Base-by-base conservation (phyloP, 805 yeast species). In the Lipomyces sp. region DNA sequence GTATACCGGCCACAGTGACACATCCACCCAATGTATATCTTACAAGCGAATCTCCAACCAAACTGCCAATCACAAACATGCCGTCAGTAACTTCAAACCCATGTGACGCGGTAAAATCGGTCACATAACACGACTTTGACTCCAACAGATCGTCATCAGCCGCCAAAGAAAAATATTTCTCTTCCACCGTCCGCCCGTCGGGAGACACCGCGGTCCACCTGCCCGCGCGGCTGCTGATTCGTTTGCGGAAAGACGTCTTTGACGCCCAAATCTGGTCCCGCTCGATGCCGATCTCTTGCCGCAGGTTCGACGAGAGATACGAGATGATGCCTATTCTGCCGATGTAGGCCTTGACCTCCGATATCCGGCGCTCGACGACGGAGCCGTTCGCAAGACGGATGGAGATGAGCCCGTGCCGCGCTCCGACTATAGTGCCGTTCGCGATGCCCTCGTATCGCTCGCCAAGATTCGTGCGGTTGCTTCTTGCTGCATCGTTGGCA, bases 11-110 rank as follows among this genome's bases (percentile, higher is more conserved):
- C 10, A 63, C 68, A 13, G 49, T 45, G 3, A 61, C 56, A 38
- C 65, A 58, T 3, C 63, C 56, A 2, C 69, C 69, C 21, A 61
- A 50, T 28, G 62, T 31, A 48, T 61, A 65, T 31, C 69, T 58
- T 2, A 66, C 67, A 34, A 66, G 45, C 1, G 67, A 53, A 43
- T 66, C 69, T 3, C 69, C 69, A 4, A 63, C 54, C 18, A 66
- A 47, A 50, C 67, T 63, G 10, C 69, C 69, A 26, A 65, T 51
- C 7, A 56, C 61, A 51, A 54, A 65, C 13, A 66, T 56, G 21
- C 50, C 48, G 7, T 53, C 49, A 18, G 55, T 44, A 14, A 61
- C 40, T 34, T 58, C 61, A 4, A 61, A 43, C 35, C 50, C 56
- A 39, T 54, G 43, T 35, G 52, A 23, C n/a, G 57, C 45, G 34